Percentiles rank a stretch among this genome's conserved stretches.
Conservation (phyloP, 176 grass and related monocot genomes). For the Rhipidocladum racemiflorum region DNA sequence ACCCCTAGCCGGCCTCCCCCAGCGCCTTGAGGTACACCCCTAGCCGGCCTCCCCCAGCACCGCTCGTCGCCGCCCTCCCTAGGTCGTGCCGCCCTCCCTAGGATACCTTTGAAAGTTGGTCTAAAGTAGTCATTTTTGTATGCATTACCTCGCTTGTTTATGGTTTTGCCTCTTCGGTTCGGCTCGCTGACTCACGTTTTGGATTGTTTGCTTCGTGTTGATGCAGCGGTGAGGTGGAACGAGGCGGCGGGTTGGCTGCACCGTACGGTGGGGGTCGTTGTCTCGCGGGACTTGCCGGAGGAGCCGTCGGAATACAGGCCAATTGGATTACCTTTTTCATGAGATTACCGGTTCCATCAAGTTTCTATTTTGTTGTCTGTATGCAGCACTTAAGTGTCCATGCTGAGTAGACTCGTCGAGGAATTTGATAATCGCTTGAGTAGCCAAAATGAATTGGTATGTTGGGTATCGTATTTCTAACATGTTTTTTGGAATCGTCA, state of each 20-base stretch:
- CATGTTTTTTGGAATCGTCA: not conserved
- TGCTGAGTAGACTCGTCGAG: constrained; percentile 82
- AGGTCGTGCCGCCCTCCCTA: not conserved
- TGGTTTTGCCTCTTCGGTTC: not conserved
- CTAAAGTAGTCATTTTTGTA: not conserved
- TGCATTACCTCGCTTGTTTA: not conserved
- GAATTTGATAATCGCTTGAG: constrained; percentile 74
- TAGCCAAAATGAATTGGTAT: constrained; percentile 74
- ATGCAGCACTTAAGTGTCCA: constrained; percentile 84
- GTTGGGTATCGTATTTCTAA: constrained; percentile 14
- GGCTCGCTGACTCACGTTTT: not conserved
- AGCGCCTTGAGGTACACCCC: no score
- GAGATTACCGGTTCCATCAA: not conserved
- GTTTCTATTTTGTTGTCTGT: constrained; percentile 22
- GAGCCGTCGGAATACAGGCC: constrained; percentile 48
- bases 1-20: no score
- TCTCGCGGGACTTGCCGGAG: constrained; percentile 75
- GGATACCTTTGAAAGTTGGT: not conserved
- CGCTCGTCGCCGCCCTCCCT: no score
- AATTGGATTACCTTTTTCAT: constrained; percentile 3
- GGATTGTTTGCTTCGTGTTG: not conserved
- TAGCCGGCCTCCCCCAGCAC: no score
- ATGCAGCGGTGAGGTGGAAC: constrained; percentile 76
- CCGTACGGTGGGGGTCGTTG: constrained; percentile 67
- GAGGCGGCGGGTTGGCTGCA: constrained; percentile 94